Evolutionary conservation across 495 filamentous ascomycete species (phyloP).

Genomic region (Hypoxylon lenormandii): DNA sequence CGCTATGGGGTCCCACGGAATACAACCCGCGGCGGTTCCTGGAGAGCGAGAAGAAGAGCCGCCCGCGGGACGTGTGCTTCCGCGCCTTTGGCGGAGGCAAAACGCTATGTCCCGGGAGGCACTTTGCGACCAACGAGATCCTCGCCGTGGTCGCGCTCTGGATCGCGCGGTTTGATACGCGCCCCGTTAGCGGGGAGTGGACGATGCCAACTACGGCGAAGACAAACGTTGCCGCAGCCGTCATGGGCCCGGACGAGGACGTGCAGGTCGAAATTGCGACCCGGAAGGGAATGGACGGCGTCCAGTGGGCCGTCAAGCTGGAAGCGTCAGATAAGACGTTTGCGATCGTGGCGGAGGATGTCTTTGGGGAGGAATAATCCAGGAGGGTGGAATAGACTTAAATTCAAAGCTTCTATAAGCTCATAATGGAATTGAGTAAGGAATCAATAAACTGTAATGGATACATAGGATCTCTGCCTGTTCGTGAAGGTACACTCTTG

Average conservation of each 20-base stretch:
- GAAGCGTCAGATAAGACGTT: constrained; percentile 34
- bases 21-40: constrained; percentile 49
- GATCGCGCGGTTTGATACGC: constrained; percentile 42
- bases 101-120: constrained; percentile 46
- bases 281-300: constrained; percentile 43
- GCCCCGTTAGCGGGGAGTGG: constrained; percentile 27
- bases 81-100: constrained; percentile 47
- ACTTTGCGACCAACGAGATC: constrained; percentile 48
- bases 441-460: too few species aligned
- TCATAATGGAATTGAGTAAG: too few species aligned
- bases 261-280: constrained; percentile 47
- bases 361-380: too few species aligned
- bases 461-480: too few species aligned
- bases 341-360: constrained; percentile 33
- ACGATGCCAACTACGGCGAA: constrained; percentile 42
- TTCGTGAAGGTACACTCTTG: too few species aligned
- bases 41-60: constrained; percentile 13
- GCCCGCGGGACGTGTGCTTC: constrained; percentile 43
- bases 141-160: constrained; percentile 40
- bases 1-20: constrained; percentile 31
- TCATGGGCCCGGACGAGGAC: constrained; percentile 51
- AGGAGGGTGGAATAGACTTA: too few species aligned
- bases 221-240: constrained; percentile 38
- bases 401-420: too few species aligned
- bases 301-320: constrained; percentile 38